Percentiles rank a stretch among this genome's conserved stretches.
Conservation (phyloP, 148 eudicot species). For the Camellia japonica region DNA sequence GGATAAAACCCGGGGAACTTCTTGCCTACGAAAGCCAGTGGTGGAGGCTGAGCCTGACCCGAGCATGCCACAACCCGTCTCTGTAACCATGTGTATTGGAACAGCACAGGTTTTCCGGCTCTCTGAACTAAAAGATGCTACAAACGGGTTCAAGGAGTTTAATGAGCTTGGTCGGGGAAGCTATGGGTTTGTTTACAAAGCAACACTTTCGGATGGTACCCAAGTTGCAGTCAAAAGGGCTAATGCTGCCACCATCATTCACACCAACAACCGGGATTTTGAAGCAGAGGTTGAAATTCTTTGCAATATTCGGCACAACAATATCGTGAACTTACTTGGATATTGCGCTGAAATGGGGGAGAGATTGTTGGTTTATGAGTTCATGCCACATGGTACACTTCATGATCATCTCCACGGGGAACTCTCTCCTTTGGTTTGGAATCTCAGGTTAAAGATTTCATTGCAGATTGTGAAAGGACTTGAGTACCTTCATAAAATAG, state of each 20-base stretch:
- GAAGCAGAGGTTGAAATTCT: slow-evolving; percentile 73
- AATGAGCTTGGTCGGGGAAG: slow-evolving; percentile 85
- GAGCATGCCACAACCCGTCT: too few species aligned
- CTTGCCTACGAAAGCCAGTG: too few species aligned
- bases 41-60: too few species aligned
- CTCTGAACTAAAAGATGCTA: slow-evolving; percentile 74
- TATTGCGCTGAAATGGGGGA: slow-evolving; percentile 89
- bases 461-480: slow-evolving; percentile 80
- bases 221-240: slow-evolving; percentile 82
- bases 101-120: slow-evolving; percentile 72
- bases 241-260: slow-evolving; percentile 86
- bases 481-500: slow-evolving; percentile 68
- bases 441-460: slow-evolving; percentile 47
- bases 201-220: slow-evolving; percentile 63
- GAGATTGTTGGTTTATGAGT: slow-evolving; percentile 72
- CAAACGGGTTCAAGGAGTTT: slow-evolving; percentile 85
- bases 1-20: too few species aligned
- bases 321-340: slow-evolving; percentile 70
- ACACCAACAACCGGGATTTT: slow-evolving; percentile 68
- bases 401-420: slow-evolving; percentile 86
- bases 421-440: slow-evolving; percentile 67
- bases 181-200: slow-evolving; percentile 82
- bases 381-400: slow-evolving; percentile 75
- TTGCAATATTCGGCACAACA: slow-evolving; percentile 60
- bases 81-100: slow-evolving; percentile 49